phyloP scores from a whole-genome alignment of 306 rosid genomes.

The Vigna nakashimae region DNA sequence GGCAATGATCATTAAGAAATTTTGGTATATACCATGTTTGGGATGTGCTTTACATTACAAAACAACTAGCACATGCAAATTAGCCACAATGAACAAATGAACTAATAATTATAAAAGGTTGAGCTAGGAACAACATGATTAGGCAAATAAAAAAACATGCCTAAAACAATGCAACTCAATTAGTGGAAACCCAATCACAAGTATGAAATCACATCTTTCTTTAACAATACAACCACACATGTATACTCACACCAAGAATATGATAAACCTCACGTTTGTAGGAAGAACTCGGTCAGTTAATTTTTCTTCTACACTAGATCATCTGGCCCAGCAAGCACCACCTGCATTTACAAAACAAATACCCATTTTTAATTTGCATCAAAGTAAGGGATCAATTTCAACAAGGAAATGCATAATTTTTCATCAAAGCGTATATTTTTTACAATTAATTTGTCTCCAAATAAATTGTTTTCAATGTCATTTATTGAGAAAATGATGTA shows the following conservation, averaged over 20 bases:
- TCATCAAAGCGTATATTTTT: too few relatives aligned
- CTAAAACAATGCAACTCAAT: slow-evolving; percentile 86
- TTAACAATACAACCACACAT: slow-evolving; percentile 59
- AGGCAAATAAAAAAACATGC: slow-evolving; percentile 94
- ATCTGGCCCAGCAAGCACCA: slow-evolving; percentile 93
- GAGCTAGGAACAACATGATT: slow-evolving; percentile 69
- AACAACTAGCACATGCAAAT: slow-evolving; percentile 41
- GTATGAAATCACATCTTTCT: slow-evolving; percentile 47
- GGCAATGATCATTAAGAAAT: slow-evolving; percentile 12
- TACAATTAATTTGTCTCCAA: too few relatives aligned
- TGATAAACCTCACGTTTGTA: slow-evolving; percentile 54
- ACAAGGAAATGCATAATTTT: neutral
- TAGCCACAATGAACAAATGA: slow-evolving; percentile 76
- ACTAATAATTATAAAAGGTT: slow-evolving; percentile 59
- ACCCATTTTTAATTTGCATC: slow-evolving; percentile 23
- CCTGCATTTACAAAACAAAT: slow-evolving; percentile 54
- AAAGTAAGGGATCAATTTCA: slow-evolving; percentile 10
- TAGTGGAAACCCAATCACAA: slow-evolving; percentile 67
- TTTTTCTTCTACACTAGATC: slow-evolving; percentile 76
- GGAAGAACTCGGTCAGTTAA: slow-evolving; percentile 54
- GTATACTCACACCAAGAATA: slow-evolving; percentile 61
- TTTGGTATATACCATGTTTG: slow-evolving; percentile 21
- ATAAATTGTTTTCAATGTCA: too few relatives aligned
- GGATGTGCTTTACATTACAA: slow-evolving; percentile 33
- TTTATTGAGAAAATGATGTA: too few relatives aligned